These are phyloP conservation scores for Tylopilus sp. DNA, from an alignment of 768 basidiomycete genomes.

Conservation along the genomic window DNA sequence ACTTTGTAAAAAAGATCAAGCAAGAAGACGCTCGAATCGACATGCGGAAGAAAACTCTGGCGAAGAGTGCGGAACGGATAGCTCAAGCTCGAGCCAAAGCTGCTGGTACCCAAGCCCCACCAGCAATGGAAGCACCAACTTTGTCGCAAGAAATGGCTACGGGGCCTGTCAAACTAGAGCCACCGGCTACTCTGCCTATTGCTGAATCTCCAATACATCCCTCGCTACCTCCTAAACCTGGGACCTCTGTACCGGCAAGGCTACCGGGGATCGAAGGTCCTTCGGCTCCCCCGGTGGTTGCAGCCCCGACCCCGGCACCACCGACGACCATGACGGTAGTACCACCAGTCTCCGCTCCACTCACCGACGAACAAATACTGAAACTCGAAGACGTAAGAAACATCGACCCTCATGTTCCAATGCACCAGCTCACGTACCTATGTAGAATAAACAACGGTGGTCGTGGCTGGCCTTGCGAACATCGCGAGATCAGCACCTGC, in stretches of 20 bases:
- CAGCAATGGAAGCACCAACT: slow-evolving; percentile 19
- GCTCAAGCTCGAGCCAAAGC: slow-evolving; percentile 44
- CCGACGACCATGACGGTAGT: too few relatives aligned
- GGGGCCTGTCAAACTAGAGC: slow-evolving; percentile 24
- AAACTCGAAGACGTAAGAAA: slow-evolving; percentile 59
- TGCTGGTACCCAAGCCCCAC: slow-evolving; percentile 21
- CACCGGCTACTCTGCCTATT: slow-evolving; percentile 4
- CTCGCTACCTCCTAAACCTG: slow-evolving; percentile 71
- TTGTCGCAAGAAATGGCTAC: slow-evolving; percentile 18
- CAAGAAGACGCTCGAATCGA: slow-evolving; percentile 63
- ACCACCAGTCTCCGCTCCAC: slow-evolving; percentile 25
- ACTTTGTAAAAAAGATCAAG: slow-evolving; percentile 70
- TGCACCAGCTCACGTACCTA: slow-evolving; percentile 10
- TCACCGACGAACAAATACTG: slow-evolving; percentile 48
- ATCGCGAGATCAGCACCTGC: slow-evolving; percentile 67
- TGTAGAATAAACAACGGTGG: slow-evolving; percentile 71
- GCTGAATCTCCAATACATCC: slow-evolving; percentile 55
- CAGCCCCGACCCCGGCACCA: slow-evolving; percentile 8
- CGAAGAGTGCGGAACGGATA: slow-evolving; percentile 35
- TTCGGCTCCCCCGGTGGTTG: slow-evolving; percentile 16
- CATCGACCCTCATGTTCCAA: neutral
- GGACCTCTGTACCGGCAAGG: slow-evolving; percentile 34
- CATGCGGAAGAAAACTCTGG: slow-evolving; percentile 41
- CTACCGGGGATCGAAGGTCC: slow-evolving; percentile 33
- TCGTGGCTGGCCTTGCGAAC: slow-evolving; percentile 80